Evolutionary conservation across 129 eudicot species (phyloP), one percentile per base, ranked within the genome.

Genomic region (Pseudognaphalium luteoalbum): DNA sequence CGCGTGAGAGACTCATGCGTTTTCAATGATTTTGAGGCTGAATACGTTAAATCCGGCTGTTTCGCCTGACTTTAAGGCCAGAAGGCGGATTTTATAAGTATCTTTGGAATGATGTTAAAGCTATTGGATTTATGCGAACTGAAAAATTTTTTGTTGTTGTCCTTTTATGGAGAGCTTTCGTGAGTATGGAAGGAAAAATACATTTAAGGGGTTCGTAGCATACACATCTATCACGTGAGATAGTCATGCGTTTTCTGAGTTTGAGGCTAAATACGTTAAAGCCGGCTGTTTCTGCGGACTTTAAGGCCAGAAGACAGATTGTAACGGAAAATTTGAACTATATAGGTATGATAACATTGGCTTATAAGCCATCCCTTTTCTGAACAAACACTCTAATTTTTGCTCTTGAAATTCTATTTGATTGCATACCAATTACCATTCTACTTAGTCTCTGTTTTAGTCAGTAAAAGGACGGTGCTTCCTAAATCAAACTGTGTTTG

Each of bases 241-340:
- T 76, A 50, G 78, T 82, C 86, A 77, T 72, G 70, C 76, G 66
- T 82, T 86, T 74, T 42, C 62, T 71, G 76, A 69, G 76, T 32
- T 59, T 30, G 22, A 35, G 80, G 41, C 22, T 71, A 58, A 62
- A 86, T 71, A 70, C 73, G 61, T 74, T 51, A 60, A 25, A 61
- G 52, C 56, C 32, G 14, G 63, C 58, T 34, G 77, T 57, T 75
- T 82, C 29, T 69, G 76, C 82, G 44, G 75, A 71, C 67, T 81
- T 79, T 73, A 79, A 60, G 83, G 81, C 33, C 16, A 81, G 50
- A 86, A 86, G 73, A 72, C 51, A 22, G 81, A 50, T 59, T 17
- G 78, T 80, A 73, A 64, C 28, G 0, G 78, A 34, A 22, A 56
- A 66, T 16, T 54, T 51, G 22, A 28, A 42, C 39, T 21, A 57